Conservation (phyloP, 176 grass and related monocot genomes). For the Leersia perrieri region DNA sequence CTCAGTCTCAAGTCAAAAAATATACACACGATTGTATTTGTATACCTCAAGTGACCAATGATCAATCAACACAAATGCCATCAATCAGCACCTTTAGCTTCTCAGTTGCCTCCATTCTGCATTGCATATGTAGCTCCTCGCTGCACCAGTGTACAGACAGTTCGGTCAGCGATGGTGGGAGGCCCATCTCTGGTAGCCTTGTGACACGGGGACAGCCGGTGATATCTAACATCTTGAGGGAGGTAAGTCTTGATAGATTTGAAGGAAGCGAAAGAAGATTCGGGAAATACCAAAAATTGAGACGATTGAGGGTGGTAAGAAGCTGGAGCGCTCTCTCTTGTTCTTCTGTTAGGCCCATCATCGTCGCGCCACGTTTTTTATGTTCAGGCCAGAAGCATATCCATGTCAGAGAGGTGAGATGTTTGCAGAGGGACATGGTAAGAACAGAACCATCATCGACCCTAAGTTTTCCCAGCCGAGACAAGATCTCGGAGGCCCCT, state of each 20-base stretch:
- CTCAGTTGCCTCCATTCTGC: not conserved
- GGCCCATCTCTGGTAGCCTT: not conserved
- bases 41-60: not conserved
- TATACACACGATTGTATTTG: too few relatives aligned
- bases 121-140: not conserved
- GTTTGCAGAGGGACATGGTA: not conserved
- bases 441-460: not conserved
- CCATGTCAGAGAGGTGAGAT: not conserved
- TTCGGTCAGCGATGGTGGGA: not conserved
- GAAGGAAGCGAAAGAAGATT: slow-evolving; percentile 26
- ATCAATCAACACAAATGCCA: not conserved
- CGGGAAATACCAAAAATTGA: not conserved
- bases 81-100: not conserved
- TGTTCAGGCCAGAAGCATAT: not conserved
- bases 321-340: slow-evolving; percentile 8
- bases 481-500: not conserved
- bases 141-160: not conserved
- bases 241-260: not conserved
- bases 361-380: not conserved
- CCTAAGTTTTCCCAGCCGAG: not conserved
- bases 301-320: not conserved
- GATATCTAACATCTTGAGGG: not conserved
- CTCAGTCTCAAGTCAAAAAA: not conserved
- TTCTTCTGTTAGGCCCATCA: not conserved
- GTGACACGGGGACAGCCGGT: not conserved